phyloP scores from a whole-genome alignment of 768 basidiomycete genomes.

The Termitomyces sp. region DNA sequence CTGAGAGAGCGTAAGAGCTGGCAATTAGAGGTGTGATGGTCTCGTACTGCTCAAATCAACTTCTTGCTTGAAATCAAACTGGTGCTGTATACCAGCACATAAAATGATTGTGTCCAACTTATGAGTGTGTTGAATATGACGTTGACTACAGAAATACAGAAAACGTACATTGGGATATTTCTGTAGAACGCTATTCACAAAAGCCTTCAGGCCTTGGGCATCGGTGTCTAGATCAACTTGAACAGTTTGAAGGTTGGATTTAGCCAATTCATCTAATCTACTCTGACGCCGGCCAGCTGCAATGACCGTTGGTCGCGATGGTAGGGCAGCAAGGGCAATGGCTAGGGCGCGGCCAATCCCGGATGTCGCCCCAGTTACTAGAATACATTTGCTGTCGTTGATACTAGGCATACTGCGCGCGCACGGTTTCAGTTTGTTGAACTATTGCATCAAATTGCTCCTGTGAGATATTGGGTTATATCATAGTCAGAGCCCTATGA shows the following conservation, averaged over 20 bases:
- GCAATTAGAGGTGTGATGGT: not conserved
- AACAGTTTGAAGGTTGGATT: conserved; percentile 34
- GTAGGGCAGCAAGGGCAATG: conserved; percentile 39
- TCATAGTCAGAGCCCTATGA: not conserved
- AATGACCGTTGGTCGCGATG: conserved; percentile 44
- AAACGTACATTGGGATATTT: conserved; percentile 43
- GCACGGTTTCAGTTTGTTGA: not conserved
- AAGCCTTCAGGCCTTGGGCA: conserved; percentile 30
- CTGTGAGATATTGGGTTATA: not conserved
- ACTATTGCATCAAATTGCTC: not conserved
- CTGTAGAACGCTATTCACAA: conserved; percentile 33
- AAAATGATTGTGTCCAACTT: conserved; percentile 55
- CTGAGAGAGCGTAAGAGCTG: conserved; percentile 19
- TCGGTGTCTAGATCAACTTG: conserved; percentile 39
- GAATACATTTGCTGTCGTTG: conserved; percentile 21
- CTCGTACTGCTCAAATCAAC: conserved; percentile 36
- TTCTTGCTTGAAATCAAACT: conserved; percentile 38
- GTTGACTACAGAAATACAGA: not conserved
- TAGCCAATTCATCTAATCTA: conserved; percentile 44
- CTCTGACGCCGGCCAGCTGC: conserved; percentile 46
- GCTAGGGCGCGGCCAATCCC: conserved; percentile 57
- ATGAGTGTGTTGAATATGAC: not conserved
- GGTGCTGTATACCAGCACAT: conserved; percentile 48
- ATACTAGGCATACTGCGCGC: not conserved
- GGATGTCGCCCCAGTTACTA: conserved; percentile 33